Percentiles rank a stretch among this genome's conserved stretches.
phyloP scores from a whole-genome alignment of 163 green algal genomes.

The Trebouxia gelatinosa region DNA sequence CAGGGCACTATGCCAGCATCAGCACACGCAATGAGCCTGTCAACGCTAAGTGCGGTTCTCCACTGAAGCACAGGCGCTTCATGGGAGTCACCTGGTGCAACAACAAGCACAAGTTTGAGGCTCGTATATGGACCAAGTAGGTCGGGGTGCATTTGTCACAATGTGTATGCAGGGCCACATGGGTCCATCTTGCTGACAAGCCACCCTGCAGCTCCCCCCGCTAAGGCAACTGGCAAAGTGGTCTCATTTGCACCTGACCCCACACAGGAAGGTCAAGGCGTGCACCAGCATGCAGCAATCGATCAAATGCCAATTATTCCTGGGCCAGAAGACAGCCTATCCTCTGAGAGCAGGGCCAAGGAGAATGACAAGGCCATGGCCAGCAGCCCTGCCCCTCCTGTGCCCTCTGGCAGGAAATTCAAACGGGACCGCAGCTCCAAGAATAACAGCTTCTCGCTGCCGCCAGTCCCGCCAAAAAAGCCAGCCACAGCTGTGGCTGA shows the following conservation, averaged over 20 bases:
- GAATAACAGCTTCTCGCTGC: constrained; percentile 11
- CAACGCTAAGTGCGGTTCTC: background rate
- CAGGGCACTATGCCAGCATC: constrained; percentile 16
- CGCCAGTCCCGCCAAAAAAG: constrained; percentile 12
- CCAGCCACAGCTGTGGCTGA: background rate
- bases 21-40: constrained; percentile 12
- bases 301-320: constrained; percentile 4
- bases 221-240: background rate
- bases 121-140: constrained; percentile 32
- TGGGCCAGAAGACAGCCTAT: background rate
- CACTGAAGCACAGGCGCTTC: constrained; percentile 5
- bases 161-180: no score
- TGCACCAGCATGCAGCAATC: no score
- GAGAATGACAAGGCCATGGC: background rate
- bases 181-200: constrained; percentile 23
- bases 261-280: no score
- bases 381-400: background rate
- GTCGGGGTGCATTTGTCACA: no score
- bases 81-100: constrained; percentile 22
- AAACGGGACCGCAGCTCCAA: constrained; percentile 22
- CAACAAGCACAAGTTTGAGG: constrained; percentile 20
- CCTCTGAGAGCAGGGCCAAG: background rate
- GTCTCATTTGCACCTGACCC: constrained; percentile 9
- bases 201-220: background rate
- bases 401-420: constrained; percentile 9